Conservation (phyloP, 176 grass and related monocot genomes). For the Ananas comosus region DNA sequence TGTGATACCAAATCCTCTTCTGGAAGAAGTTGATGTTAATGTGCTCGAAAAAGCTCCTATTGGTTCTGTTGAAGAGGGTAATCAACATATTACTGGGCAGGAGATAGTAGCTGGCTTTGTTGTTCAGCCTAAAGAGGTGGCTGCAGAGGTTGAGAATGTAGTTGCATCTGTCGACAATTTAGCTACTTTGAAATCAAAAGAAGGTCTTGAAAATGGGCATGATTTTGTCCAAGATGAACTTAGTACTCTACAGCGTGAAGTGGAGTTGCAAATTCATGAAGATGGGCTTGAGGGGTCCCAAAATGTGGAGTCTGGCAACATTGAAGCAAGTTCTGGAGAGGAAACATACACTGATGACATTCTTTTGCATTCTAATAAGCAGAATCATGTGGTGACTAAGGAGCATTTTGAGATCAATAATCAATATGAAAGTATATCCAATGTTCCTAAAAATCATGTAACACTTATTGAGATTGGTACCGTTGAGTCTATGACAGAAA, state of each 20-base stretch:
- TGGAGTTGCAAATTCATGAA: slow-evolving; percentile 32
- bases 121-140: slow-evolving; percentile 23
- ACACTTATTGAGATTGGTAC: not conserved
- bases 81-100: not conserved
- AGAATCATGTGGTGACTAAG: not conserved
- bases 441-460: not conserved
- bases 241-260: slow-evolving; percentile 12
- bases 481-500: not conserved
- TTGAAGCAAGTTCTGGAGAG: slow-evolving; percentile 12
- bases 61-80: slow-evolving; percentile 31
- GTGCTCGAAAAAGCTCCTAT: slow-evolving; percentile 15
- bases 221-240: not conserved
- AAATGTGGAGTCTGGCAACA: slow-evolving; percentile 20
- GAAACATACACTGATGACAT: slow-evolving; percentile 11
- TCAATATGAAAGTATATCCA: not conserved
- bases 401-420: not conserved
- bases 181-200: not conserved
- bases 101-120: not conserved
- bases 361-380: not conserved
- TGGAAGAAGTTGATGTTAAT: slow-evolving; percentile 21
- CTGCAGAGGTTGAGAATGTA: slow-evolving; percentile 24
- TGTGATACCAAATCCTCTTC: slow-evolving; percentile 19
- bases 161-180: slow-evolving; percentile 21
- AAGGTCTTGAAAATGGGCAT: not conserved
- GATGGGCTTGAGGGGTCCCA: slow-evolving; percentile 27